A percentile compares a stretch with the other conserved stretches of the same genome.
phyloP scores from a whole-genome alignment of 1,139 yeast species.

The Taphrina sp. region DNA sequence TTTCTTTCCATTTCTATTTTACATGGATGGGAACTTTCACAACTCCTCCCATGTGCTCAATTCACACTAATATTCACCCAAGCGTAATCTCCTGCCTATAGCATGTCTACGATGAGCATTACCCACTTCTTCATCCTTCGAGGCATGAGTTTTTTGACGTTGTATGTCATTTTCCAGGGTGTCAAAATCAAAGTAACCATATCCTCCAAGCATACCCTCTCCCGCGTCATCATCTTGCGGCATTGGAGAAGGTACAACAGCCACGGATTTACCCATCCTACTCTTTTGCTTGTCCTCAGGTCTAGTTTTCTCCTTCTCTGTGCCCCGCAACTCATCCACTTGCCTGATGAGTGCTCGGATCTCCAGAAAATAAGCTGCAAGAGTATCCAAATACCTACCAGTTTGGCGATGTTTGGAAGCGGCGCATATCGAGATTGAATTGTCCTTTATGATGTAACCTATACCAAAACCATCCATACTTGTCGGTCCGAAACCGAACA shows the following conservation, averaged over 20 bases:
- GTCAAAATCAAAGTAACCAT: slow-evolving; percentile 73
- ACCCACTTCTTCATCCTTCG: slow-evolving; percentile 24
- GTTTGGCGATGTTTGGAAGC: slow-evolving; percentile 92
- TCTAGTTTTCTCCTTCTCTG: slow-evolving; percentile 17
- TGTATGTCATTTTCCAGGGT: slow-evolving; percentile 48
- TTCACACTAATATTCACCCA: slow-evolving; percentile 22
- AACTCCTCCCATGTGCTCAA: not conserved
- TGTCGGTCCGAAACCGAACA: slow-evolving; percentile 92
- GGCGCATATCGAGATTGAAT: slow-evolving; percentile 79
- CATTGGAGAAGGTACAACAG: slow-evolving; percentile 29
- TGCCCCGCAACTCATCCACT: slow-evolving; percentile 45
- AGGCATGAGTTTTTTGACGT: slow-evolving; percentile 16
- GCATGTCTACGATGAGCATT: slow-evolving; percentile 30
- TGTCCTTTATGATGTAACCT: slow-evolving; percentile 84
- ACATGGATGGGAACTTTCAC: no score
- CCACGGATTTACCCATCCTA: slow-evolving; percentile 19
- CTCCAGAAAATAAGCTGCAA: slow-evolving; percentile 66
- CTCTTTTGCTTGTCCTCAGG: slow-evolving; percentile 38
- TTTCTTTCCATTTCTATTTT: no score
- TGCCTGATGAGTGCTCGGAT: slow-evolving; percentile 54
- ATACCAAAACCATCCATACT: slow-evolving; percentile 87
- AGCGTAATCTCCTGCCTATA: slow-evolving; percentile 15
- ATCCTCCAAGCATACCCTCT: slow-evolving; percentile 68
- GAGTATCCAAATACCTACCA: slow-evolving; percentile 69
- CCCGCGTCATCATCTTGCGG: slow-evolving; percentile 41